phyloP scores from a whole-genome alignment of 176 grass and related monocot species.

The Ampelocalamus luodianensis region DNA sequence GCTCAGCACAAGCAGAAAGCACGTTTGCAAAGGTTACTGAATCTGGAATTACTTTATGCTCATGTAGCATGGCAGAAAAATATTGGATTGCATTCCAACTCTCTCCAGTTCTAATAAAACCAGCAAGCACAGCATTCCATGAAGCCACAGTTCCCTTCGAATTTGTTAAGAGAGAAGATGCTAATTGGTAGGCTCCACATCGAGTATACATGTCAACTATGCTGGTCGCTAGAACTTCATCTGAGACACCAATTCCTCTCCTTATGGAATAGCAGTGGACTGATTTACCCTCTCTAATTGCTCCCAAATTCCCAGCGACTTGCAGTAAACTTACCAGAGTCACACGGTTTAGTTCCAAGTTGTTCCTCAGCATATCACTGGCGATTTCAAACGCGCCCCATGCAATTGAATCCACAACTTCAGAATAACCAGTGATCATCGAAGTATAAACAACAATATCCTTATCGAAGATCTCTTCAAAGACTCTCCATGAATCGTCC shows the following conservation, averaged over 20 bases:
- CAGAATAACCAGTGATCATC: constrained; percentile 61
- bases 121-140: constrained; percentile 65
- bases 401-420: constrained; percentile 40
- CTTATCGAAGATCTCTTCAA: constrained; percentile 61
- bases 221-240: constrained; percentile 66
- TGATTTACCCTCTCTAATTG: constrained; percentile 52
- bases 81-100: constrained; percentile 43
- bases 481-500: constrained; percentile 43
- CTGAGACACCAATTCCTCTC: constrained; percentile 53
- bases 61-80: constrained; percentile 57
- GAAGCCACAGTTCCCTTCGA: constrained; percentile 45
- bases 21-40: constrained; percentile 60
- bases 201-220: constrained; percentile 53
- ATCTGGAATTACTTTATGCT: constrained; percentile 57
- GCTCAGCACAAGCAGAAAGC: constrained; percentile 62
- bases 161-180: constrained; percentile 47
- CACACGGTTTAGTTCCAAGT: constrained; percentile 62
- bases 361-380: constrained; percentile 46
- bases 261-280: constrained; percentile 62
- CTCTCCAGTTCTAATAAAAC: constrained; percentile 40
- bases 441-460: constrained; percentile 62
- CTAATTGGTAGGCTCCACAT: constrained; percentile 52
- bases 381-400: constrained; percentile 55
- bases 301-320: constrained; percentile 57
- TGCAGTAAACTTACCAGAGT: constrained; percentile 64